These are phyloP conservation scores for Pyrus communis DNA, from an alignment of 306 rosid genomes.

Conservation along the genomic window DNA sequence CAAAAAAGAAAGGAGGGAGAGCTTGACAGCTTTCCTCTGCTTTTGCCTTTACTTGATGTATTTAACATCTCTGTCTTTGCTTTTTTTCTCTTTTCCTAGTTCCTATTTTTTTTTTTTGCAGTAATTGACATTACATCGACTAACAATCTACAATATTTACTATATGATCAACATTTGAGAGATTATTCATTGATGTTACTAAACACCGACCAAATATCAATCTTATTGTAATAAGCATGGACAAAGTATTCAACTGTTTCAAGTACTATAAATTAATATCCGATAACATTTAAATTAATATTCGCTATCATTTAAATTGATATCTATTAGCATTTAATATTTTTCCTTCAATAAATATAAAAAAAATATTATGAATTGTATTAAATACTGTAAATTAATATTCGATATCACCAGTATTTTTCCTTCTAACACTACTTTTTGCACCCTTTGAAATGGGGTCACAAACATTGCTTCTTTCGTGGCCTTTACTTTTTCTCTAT, in stretches of 20 bases:
- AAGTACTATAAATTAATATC: too few species aligned
- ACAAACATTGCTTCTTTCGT: slow-evolving; percentile 27
- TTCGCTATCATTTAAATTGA: too few species aligned
- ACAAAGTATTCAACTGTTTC: neutral
- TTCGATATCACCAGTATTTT: neutral
- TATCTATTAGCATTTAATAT: too few species aligned
- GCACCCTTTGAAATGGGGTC: slow-evolving; percentile 37
- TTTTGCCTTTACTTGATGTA: slow-evolving; percentile 34
- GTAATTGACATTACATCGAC: neutral
- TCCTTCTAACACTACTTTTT: slow-evolving; percentile 18
- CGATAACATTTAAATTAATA: too few species aligned
- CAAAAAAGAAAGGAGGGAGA: slow-evolving; percentile 30
- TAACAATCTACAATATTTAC: neutral
- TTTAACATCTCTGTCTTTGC: neutral
- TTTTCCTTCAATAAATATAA: neutral
- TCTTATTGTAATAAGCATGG: neutral
- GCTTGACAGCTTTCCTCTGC: slow-evolving; percentile 54
- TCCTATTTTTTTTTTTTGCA: neutral
- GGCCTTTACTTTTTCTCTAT: slow-evolving; percentile 9
- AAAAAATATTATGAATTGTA: too few species aligned
- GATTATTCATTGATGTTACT: too few species aligned
- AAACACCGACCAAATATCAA: neutral
- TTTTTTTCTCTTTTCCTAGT: slow-evolving; percentile 13
- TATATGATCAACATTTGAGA: too few species aligned
- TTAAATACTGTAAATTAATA: too few species aligned